These are phyloP conservation scores for Solanum verrucosum DNA, from an alignment of 257 asterid species.

Conservation along the genomic window DNA sequence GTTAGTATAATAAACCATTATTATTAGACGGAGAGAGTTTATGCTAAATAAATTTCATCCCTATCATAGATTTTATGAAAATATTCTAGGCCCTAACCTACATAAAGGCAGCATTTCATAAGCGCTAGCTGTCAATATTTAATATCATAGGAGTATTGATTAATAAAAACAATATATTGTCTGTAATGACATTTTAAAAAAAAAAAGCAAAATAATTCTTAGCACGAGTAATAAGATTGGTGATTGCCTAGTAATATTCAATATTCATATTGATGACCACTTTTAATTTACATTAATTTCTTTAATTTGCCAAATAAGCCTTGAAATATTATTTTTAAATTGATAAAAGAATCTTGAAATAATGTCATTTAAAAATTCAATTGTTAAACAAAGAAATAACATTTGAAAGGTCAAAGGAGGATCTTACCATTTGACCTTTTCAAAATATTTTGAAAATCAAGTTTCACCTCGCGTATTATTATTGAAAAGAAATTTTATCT, in stretches of 20 bases:
- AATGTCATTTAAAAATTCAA: too few species aligned
- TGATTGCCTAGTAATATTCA: background rate
- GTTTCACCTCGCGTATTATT: too few species aligned
- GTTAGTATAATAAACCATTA: accelerated
- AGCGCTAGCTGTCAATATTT: background rate
- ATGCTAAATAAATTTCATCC: background rate
- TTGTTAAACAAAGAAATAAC: background rate
- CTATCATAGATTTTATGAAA: background rate
- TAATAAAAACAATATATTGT: background rate
- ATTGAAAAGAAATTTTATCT: too few species aligned
- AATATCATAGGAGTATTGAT: background rate
- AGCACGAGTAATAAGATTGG: background rate
- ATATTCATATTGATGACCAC: background rate
- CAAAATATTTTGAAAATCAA: background rate
- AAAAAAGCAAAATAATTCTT: background rate
- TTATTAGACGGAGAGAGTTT: accelerated
- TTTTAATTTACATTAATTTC: background rate
- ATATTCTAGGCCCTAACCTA: background rate
- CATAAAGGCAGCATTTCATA: background rate
- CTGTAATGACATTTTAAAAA: background rate
- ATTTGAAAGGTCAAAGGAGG: background rate
- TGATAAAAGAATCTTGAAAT: background rate
- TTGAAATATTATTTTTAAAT: background rate
- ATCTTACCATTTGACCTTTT: background rate
- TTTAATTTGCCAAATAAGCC: background rate